Evolutionary conservation across 495 filamentous ascomycete genomes (phyloP).

Genomic region (Letharia columbiana): DNA sequence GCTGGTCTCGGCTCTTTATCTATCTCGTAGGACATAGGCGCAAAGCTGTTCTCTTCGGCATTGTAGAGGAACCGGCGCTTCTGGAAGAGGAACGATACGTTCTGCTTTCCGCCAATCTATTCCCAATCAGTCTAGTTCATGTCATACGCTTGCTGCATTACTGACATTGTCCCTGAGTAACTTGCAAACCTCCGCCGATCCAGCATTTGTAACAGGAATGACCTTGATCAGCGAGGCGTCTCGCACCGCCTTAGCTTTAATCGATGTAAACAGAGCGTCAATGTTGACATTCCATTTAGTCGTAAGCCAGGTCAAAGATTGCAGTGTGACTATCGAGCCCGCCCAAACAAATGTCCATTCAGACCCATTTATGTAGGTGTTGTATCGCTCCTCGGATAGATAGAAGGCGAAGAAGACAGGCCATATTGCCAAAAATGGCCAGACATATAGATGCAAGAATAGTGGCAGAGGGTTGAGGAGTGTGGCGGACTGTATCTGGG

Average conservation of each 20-base stretch:
- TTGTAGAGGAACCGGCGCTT: constrained; percentile 93
- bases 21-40: constrained; percentile 74
- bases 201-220: constrained; percentile 82
- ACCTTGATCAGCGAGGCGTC: constrained; percentile 89
- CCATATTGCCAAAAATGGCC: constrained; percentile 88
- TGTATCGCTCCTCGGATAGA: constrained; percentile 71
- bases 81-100: constrained; percentile 89
- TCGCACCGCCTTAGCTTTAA: constrained; percentile 56
- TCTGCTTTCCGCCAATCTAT: constrained; percentile 60
- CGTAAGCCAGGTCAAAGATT: constrained; percentile 87
- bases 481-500: constrained; percentile 79
- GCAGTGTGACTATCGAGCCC: constrained; percentile 74
- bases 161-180: constrained; percentile 63
- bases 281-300: constrained; percentile 96
- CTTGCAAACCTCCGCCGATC: constrained; percentile 77
- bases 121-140: constrained; percentile 14
- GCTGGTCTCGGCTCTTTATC: constrained; percentile 73
- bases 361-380: constrained; percentile 73
- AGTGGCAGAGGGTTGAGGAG: constrained; percentile 81
- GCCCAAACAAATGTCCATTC: constrained; percentile 98
- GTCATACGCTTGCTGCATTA: constrained; percentile 5
- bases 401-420: constrained; percentile 83
- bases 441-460: constrained; percentile 76
- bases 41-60: constrained; percentile 57
- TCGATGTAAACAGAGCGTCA: constrained; percentile 72